A percentile compares a stretch with the other conserved stretches of the same genome.
Conservation (phyloP, 306 rosid genomes). For the Calophaca sinica region DNA sequence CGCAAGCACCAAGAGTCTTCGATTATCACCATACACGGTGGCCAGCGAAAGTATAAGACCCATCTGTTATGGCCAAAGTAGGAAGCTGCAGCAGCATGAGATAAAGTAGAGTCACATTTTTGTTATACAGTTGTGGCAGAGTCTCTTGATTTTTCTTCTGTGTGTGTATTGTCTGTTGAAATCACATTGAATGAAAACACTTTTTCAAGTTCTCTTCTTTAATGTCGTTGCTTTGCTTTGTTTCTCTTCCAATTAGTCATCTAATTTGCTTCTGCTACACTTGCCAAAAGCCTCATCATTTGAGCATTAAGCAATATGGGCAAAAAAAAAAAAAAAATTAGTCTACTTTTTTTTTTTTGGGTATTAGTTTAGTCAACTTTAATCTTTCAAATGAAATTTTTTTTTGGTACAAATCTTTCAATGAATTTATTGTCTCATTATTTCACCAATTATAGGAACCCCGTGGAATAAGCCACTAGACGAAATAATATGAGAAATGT, state of each 20-base stretch:
- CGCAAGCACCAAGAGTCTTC: conserved; percentile 26
- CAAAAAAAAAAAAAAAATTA: too few relatives aligned
- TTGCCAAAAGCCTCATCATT: conserved; percentile 25
- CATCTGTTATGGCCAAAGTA: conserved; percentile 28
- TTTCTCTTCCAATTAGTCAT: neutral
- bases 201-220: neutral
- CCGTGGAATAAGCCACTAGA: too few relatives aligned
- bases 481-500: too few relatives aligned
- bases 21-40: conserved; percentile 2
- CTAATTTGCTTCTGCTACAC: conserved; percentile 1
- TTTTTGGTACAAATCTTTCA: too few relatives aligned
- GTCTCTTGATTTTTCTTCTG: conserved; percentile 13
- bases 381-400: too few relatives aligned
- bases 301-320: neutral
- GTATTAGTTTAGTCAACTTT: too few relatives aligned
- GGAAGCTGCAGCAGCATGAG: conserved; percentile 49
- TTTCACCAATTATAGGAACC: too few relatives aligned
- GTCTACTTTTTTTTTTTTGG: too few relatives aligned
- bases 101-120: conserved; percentile 38
- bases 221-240: too few relatives aligned
- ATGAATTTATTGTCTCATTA: too few relatives aligned
- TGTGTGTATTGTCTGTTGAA: conserved; percentile 39
- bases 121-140: conserved; percentile 30
- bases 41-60: conserved; percentile 5
- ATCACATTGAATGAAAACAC: conserved; percentile 20